Evolutionary conservation across 2,329 filamentous ascomycete species (phyloP).

Genomic region (Albophoma yamanashiensis): DNA sequence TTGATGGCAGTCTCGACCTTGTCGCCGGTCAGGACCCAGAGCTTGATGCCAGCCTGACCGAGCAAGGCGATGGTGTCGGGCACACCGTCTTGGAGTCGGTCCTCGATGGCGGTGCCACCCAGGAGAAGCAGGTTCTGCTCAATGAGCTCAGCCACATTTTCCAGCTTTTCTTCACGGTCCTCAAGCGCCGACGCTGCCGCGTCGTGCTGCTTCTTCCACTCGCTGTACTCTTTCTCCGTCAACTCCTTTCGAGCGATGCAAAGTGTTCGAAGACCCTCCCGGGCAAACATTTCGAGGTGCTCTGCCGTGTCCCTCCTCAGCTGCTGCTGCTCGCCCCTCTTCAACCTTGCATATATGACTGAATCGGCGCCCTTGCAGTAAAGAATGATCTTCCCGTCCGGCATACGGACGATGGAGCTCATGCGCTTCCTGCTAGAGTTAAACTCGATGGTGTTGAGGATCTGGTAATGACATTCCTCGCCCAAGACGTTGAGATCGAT

Average conservation of each 20-base stretch:
- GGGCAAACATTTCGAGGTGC: conserved; percentile 92
- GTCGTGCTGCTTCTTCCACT: conserved; percentile 82
- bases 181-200: conserved; percentile 73
- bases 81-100: conserved; percentile 91
- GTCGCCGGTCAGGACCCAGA: conserved; percentile 97
- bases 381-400: conserved; percentile 75
- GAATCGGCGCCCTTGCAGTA: conserved; percentile 98
- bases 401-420: conserved; percentile 95
- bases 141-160: conserved; percentile 79
- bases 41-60: conserved; percentile 88
- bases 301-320: conserved; percentile 77
- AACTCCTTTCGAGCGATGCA: conserved; percentile 83
- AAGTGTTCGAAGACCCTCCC: conserved; percentile 87
- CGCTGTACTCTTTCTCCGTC: conserved; percentile 69
- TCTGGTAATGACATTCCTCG: conserved; percentile 70
- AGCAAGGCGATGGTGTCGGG: conserved; percentile 90
- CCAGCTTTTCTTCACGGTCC: conserved; percentile 85
- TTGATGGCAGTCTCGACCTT: conserved; percentile 99
- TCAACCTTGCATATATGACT: conserved; percentile 88
- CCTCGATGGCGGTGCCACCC: conserved; percentile 94
- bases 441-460: conserved; percentile 94
- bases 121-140: conserved; percentile 82
- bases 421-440: conserved; percentile 95
- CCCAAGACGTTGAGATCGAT: conserved; percentile 83
- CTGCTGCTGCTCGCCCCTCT: conserved; percentile 74